phyloP scores from a whole-genome alignment of 768 basidiomycete species.

The Myochromella boudieri region DNA sequence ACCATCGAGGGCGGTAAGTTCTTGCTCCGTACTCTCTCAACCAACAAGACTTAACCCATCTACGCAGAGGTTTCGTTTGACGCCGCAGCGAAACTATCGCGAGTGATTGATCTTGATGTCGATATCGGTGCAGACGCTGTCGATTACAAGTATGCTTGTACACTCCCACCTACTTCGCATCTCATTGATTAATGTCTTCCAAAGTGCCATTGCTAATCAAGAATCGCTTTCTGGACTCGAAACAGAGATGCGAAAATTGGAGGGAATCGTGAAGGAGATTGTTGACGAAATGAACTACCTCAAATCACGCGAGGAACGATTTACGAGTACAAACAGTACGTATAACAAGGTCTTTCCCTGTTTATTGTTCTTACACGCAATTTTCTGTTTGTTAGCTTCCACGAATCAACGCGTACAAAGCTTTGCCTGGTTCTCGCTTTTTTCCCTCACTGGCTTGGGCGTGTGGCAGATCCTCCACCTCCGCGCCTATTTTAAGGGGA shows the following conservation, averaged over 20 bases:
- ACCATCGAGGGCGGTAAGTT: conserved; percentile 68
- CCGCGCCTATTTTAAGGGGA: conserved; percentile 93
- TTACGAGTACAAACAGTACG: conserved; percentile 87
- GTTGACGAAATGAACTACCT: conserved; percentile 92
- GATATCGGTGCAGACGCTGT: conserved; percentile 99
- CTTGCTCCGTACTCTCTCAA: background rate
- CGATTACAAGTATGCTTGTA: conserved; percentile 84
- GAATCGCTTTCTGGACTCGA: conserved; percentile 94
- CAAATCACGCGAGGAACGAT: conserved; percentile 84
- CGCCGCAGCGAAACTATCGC: conserved; percentile 48
- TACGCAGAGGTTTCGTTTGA: conserved; percentile 44
- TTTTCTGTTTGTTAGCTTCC: conserved; percentile 56
- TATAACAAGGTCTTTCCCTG: conserved; percentile 13
- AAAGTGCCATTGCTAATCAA: conserved; percentile 96
- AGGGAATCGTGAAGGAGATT: conserved; percentile 92
- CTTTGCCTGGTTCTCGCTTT: conserved; percentile 88
- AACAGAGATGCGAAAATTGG: conserved; percentile 97
- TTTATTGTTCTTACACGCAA: background rate
- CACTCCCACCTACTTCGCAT: background rate
- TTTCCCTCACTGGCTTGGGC: conserved; percentile 77
- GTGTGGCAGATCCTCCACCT: conserved; percentile 96
- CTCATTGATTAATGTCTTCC: conserved; percentile 10
- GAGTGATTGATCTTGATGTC: conserved; percentile 89
- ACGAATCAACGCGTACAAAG: conserved; percentile 90
- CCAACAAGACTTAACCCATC: conserved; percentile 1